These are phyloP conservation scores for Beta vulgaris DNA, from an alignment of 148 eudicot species.

Conservation along the genomic window DNA sequence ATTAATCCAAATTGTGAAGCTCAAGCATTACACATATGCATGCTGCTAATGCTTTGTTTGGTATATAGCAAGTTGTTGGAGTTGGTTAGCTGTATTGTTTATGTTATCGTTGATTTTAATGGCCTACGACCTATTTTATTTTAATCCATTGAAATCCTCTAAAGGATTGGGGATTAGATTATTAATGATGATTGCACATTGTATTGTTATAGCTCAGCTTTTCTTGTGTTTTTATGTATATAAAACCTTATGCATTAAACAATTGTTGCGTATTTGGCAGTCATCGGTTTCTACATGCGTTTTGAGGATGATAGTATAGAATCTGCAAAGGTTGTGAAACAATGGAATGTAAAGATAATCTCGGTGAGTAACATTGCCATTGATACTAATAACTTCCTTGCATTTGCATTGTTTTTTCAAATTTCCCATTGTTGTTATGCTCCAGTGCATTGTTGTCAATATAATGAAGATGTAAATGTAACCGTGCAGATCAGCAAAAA, in stretches of 20 bases:
- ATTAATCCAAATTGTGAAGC: not conserved
- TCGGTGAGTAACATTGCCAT: conserved; percentile 50
- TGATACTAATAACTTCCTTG: not conserved
- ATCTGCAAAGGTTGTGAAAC: conserved; percentile 84
- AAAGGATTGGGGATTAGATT: too few relatives aligned
- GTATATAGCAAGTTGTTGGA: not conserved
- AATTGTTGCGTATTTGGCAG: conserved; percentile 34
- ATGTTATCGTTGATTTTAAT: not conserved
- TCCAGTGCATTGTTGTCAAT: not conserved
- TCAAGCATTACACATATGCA: not conserved
- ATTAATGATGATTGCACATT: too few relatives aligned
- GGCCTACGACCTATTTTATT: too few relatives aligned
- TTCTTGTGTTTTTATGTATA: not conserved
- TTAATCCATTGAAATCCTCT: too few relatives aligned
- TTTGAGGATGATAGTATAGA: conserved; percentile 96
- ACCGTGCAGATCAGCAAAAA: conserved; percentile 83
- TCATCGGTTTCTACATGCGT: conserved; percentile 86
- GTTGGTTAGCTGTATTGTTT: not conserved
- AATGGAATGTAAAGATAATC: conserved; percentile 95
- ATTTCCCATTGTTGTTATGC: not conserved
- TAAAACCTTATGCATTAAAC: not conserved
- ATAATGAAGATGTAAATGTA: not conserved
- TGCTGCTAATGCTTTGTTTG: not conserved
- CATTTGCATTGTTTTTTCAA: not conserved
- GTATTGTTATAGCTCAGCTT: not conserved